A percentile compares a stretch with the other conserved stretches of the same genome.
phyloP scores from a whole-genome alignment of 2,329 filamentous ascomycete species.

The Diplodia corticola region DNA sequence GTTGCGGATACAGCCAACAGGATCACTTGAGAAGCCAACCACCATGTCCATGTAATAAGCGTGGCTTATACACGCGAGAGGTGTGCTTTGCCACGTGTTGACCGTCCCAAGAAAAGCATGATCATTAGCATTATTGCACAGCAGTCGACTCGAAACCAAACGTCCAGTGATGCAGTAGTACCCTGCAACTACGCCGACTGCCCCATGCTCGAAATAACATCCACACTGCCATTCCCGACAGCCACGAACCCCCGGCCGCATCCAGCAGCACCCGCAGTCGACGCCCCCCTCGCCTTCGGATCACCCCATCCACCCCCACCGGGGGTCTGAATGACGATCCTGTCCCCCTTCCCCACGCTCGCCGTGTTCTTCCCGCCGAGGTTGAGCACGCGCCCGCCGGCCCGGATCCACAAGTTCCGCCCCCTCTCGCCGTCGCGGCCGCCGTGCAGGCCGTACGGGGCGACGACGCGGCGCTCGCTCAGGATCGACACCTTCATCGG shows the following conservation, averaged over 20 bases:
- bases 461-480: conserved; percentile 39
- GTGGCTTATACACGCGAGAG: too few relatives aligned
- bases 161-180: too few relatives aligned
- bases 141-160: too few relatives aligned
- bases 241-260: neutral
- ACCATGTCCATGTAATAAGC: too few relatives aligned
- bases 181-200: neutral
- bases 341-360: conserved; percentile 35
- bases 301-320: neutral
- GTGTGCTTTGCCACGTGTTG: too few relatives aligned
- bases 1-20: too few relatives aligned
- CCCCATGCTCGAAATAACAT: neutral
- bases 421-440: conserved; percentile 32
- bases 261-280: neutral
- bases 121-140: too few relatives aligned
- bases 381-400: conserved; percentile 32
- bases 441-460: conserved; percentile 40
- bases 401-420: conserved; percentile 1
- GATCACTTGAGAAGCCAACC: too few relatives aligned
- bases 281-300: neutral
- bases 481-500: conserved; percentile 40
- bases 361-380: conserved; percentile 38
- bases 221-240: neutral
- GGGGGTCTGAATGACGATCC: conserved; percentile 3
- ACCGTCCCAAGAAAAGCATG: too few relatives aligned